Evolutionary conservation across 228 moss, liverwort and hornwort genomes (phyloP).

Genomic region (Sphagnum fallax): DNA sequence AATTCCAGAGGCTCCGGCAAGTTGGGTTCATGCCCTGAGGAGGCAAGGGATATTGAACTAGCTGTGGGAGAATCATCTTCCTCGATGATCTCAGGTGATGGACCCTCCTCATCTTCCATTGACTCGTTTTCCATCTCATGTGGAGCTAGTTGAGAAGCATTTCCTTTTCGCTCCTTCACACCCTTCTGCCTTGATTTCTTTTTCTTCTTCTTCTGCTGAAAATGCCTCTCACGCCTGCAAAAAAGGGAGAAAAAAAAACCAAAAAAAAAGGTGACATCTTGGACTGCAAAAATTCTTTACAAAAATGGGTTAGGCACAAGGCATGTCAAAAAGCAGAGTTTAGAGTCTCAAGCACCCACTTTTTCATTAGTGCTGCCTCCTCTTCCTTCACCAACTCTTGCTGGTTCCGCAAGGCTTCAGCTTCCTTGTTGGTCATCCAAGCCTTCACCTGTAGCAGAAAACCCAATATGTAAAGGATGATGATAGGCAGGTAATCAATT

Average conservation of each 20-base stretch:
- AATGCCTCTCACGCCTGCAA: constrained; percentile 40
- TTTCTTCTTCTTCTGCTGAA: constrained; percentile 54
- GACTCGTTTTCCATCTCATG: constrained; percentile 47
- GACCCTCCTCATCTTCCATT: constrained; percentile 37
- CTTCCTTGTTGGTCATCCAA: constrained; percentile 88
- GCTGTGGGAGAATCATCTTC: constrained; percentile 61
- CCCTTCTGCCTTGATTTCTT: constrained; percentile 63
- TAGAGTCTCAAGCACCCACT: background rate
- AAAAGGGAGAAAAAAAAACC: too few species aligned
- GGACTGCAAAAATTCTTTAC: too few species aligned
- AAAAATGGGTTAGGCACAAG: too few species aligned
- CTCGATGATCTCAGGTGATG: constrained; percentile 29
- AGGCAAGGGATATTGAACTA: constrained; percentile 48
- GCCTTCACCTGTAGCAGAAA: constrained; percentile 51
- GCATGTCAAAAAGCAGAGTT: too few species aligned
- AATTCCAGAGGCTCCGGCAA: constrained; percentile 28
- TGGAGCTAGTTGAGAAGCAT: constrained; percentile 9
- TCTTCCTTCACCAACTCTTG: constrained; percentile 78
- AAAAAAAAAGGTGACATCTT: too few species aligned
- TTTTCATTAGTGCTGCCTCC: constrained; percentile 72
- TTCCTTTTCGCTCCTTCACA: constrained; percentile 35
- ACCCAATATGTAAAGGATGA: background rate
- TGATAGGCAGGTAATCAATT: too few species aligned
- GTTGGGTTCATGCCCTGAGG: constrained; percentile 30
- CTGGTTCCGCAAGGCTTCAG: constrained; percentile 61